Evolutionary conservation across 2,329 filamentous ascomycete species (phyloP).

Genomic region (Pochonia chlamydosporia): DNA sequence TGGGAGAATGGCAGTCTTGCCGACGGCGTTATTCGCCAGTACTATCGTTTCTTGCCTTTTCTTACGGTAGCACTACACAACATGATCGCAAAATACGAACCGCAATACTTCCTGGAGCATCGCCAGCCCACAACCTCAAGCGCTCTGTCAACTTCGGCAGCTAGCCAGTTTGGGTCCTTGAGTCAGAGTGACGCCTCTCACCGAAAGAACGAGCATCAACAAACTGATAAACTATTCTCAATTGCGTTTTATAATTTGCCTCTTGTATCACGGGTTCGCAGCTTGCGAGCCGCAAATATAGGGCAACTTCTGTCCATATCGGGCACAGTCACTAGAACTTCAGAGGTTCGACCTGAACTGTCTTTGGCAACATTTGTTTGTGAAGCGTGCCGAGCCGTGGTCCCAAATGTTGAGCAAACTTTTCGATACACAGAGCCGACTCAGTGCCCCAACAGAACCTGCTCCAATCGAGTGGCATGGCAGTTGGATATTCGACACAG

Average conservation of each 20-base stretch:
- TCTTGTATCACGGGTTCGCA: slow-evolving; percentile 77
- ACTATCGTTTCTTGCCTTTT: slow-evolving; percentile 93
- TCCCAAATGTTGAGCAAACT: slow-evolving; percentile 91
- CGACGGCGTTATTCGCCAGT: slow-evolving; percentile 80
- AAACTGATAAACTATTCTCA: slow-evolving; percentile 93
- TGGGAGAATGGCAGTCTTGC: slow-evolving; percentile 77
- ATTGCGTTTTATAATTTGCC: slow-evolving; percentile 92
- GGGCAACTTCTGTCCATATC: slow-evolving; percentile 93
- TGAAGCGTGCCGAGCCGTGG: slow-evolving; percentile 75
- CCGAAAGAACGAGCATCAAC: slow-evolving; percentile 84
- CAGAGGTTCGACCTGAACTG: slow-evolving; percentile 90
- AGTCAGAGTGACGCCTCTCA: slow-evolving; percentile 62
- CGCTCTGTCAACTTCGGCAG: slow-evolving; percentile 62
- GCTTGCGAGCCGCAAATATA: slow-evolving; percentile 82
- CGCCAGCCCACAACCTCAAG: slow-evolving; percentile 75
- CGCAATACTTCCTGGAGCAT: slow-evolving; percentile 89
- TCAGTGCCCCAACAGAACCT: slow-evolving; percentile 84
- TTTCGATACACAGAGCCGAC: slow-evolving; percentile 97
- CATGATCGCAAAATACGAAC: slow-evolving; percentile 90
- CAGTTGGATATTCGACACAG: slow-evolving; percentile 93
- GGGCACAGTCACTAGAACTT: slow-evolving; percentile 92
- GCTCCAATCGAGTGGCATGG: slow-evolving; percentile 89
- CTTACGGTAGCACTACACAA: slow-evolving; percentile 85
- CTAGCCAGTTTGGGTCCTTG: slow-evolving; percentile 55
- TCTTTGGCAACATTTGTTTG: slow-evolving; percentile 90